Conservation (phyloP, 768 basidiomycete genomes). For the Pleurotus sapidus region DNA sequence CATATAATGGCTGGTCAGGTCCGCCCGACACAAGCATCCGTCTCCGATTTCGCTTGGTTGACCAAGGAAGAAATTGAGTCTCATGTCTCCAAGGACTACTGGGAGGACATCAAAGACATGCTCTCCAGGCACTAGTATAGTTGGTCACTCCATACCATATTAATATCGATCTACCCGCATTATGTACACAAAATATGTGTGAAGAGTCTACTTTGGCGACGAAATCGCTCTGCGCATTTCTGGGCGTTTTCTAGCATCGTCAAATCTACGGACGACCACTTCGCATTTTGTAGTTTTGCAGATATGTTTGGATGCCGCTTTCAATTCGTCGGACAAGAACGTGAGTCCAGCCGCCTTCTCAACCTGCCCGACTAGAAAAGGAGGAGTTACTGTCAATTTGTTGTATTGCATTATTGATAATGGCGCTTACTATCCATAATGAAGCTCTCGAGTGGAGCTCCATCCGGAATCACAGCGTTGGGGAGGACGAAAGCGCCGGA, state of each 20-base stretch:
- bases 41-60: slow-evolving; percentile 88
- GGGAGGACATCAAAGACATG: slow-evolving; percentile 76
- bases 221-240: slow-evolving; percentile 51
- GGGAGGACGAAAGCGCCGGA: slow-evolving; percentile 96
- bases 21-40: slow-evolving; percentile 45
- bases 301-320: slow-evolving; percentile 74
- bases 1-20: slow-evolving; percentile 92
- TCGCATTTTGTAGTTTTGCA: slow-evolving; percentile 90
- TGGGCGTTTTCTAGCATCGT: slow-evolving; percentile 78
- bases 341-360: slow-evolving; percentile 87
- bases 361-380: slow-evolving; percentile 75
- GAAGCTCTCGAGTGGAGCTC: slow-evolving; percentile 77
- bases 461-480: slow-evolving; percentile 89
- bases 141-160: slow-evolving; percentile 14
- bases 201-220: slow-evolving; percentile 37
- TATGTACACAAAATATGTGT: neutral
- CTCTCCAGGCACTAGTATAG: slow-evolving; percentile 60
- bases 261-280: slow-evolving; percentile 84
- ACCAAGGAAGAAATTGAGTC: slow-evolving; percentile 87
- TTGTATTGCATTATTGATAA: slow-evolving; percentile 2
- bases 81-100: slow-evolving; percentile 67
- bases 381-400: neutral
- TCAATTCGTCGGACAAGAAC: slow-evolving; percentile 82
- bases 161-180: slow-evolving; percentile 5
- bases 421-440: slow-evolving; percentile 66